A percentile compares a stretch with the other conserved stretches of the same genome.
Conservation (phyloP, 495 filamentous ascomycete genomes). For the Aspergillus panamensis region DNA sequence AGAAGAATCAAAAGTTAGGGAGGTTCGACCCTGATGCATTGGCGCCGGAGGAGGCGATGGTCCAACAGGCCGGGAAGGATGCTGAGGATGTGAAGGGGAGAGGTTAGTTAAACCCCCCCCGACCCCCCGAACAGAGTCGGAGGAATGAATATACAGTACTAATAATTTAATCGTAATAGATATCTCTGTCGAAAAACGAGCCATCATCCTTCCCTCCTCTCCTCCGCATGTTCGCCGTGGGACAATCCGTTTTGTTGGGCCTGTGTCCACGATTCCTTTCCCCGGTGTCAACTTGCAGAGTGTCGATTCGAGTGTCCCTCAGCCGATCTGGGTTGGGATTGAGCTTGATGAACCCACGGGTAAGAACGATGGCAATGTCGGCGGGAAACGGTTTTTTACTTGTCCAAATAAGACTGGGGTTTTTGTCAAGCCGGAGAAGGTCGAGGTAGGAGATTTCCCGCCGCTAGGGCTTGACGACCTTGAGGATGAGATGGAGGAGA, state of each 20-base stretch:
- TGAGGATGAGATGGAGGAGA: constrained; percentile 85
- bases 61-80: constrained; percentile 64
- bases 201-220: constrained; percentile 43
- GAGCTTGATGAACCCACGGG: constrained; percentile 82
- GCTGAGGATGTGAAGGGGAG: constrained; percentile 61
- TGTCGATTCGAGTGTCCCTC: constrained; percentile 27
- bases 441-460: constrained; percentile 86
- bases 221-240: constrained; percentile 69
- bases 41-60: constrained; percentile 52
- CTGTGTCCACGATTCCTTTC: constrained; percentile 74
- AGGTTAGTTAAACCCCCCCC: constrained; percentile 35
- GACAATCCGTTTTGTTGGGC: constrained; percentile 77
- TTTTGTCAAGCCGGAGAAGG: constrained; percentile 85
- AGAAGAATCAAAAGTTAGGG: constrained; percentile 84
- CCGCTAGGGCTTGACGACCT: constrained; percentile 51
- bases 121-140: not conserved
- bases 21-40: constrained; percentile 89
- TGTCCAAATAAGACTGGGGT: constrained; percentile 70
- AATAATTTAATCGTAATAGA: constrained; percentile 19
- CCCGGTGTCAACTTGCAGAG: constrained; percentile 33
- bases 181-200: constrained; percentile 34
- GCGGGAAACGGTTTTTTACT: constrained; percentile 73
- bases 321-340: constrained; percentile 80
- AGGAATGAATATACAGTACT: not conserved
- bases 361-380: constrained; percentile 84